Evolutionary conservation across 441 rosid species (phyloP), one percentile per base, ranked within the genome.

Genomic region (Eruca vesicaria): DNA sequence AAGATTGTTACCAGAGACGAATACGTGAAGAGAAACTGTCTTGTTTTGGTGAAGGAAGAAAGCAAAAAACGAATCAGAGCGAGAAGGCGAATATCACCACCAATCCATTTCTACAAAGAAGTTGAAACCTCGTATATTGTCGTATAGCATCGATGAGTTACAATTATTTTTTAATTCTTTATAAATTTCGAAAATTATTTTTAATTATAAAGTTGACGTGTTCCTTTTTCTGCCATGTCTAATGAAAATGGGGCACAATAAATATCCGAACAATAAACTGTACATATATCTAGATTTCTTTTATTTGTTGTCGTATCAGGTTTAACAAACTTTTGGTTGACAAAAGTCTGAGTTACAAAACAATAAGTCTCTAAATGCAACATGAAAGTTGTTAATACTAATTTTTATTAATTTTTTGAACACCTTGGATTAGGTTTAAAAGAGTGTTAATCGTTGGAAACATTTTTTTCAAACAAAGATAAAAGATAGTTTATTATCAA

Each of bases 121-220:
- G 63, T 71, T 71, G 55, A 57, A 77, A 77, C 80, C 80, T 77
- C 80, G 80, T 77, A 66, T n/a, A n/a, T n/a, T 77, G 60, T 35
- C 1, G 73, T n/a, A 60, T n/a, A 14, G 56, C 32, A 35, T 75
- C 73, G 6, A 76, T 70, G 21, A 63, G 23, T 75, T 7, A 36
- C 28, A 71, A 57, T 35, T 59, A 48, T 64, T 59, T 48, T 35
- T 10, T 23, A 58, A 6, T 65, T 48, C 9, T 14, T 52, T 65
- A 58, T 1, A 1, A n/a, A 26, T 65, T 11, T 6, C 2, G 26
- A 1, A 41, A 18, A 3, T 2, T 70, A 32, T 48, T 11, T 63
- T 32, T 48, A 43, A 6, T 58, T 16, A 14, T 36, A 10, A 23
- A 59, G 26, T 4, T 50, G 80, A 71, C 80, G 80, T 77, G 80